phyloP scores from a whole-genome alignment of 768 basidiomycete genomes.

The Megacollybia marginata region DNA sequence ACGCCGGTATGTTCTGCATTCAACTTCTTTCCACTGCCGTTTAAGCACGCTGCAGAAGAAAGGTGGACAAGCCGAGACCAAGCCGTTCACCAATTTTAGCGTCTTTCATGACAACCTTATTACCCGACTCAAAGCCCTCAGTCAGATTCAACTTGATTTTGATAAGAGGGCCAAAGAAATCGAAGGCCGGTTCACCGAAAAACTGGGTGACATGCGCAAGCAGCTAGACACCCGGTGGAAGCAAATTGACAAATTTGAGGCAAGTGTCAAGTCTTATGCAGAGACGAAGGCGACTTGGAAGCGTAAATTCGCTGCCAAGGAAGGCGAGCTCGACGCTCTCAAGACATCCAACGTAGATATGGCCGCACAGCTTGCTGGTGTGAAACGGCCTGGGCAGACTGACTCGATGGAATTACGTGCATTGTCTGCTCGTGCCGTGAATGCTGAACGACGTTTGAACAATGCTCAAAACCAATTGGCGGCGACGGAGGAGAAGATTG shows the following conservation, averaged over 20 bases:
- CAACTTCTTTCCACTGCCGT: background rate
- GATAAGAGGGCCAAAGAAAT: constrained; percentile 79
- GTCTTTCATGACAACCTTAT: constrained; percentile 95
- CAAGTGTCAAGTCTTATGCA: constrained; percentile 71
- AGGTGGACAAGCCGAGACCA: constrained; percentile 70
- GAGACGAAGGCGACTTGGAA: constrained; percentile 83
- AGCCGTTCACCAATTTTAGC: constrained; percentile 88
- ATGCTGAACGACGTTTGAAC: constrained; percentile 83
- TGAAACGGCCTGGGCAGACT: constrained; percentile 51
- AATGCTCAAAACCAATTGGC: constrained; percentile 80
- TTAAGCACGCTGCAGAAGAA: constrained; percentile 49
- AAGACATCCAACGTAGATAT: constrained; percentile 78
- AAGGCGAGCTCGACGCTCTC: constrained; percentile 83
- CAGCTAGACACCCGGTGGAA: constrained; percentile 86
- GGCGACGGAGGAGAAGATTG: constrained; percentile 79
- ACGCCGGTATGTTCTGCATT: constrained; percentile 52
- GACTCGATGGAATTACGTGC: constrained; percentile 68
- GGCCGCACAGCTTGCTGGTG: constrained; percentile 53
- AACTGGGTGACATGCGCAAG: constrained; percentile 71
- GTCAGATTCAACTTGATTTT: constrained; percentile 79
- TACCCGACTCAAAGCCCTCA: constrained; percentile 75
- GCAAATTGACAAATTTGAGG: constrained; percentile 90
- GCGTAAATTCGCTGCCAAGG: constrained; percentile 70
- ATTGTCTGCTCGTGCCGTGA: constrained; percentile 64
- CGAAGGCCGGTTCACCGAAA: constrained; percentile 66